Percentiles rank a stretch among this genome's conserved stretches.
Evolutionary conservation across 2,329 filamentous ascomycete species (phyloP).

Genomic region (Penicillium sp.): DNA sequence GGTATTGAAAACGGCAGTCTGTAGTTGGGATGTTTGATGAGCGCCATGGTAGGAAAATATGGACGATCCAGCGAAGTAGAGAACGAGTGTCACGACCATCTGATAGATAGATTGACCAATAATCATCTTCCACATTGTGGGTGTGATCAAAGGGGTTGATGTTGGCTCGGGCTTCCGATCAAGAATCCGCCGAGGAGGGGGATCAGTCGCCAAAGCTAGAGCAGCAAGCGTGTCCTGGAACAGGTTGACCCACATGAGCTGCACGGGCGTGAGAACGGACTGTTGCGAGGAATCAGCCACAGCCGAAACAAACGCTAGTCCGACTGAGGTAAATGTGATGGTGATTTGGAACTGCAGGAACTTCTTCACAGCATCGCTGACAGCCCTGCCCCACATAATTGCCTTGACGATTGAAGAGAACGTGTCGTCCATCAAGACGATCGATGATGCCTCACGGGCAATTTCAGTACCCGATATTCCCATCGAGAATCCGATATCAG

Average conservation of each 20-base stretch:
- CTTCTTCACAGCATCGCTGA: constrained; percentile 62
- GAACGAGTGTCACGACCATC: constrained; percentile 37
- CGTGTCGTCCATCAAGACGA: constrained; percentile 55
- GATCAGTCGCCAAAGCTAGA: constrained; percentile 63
- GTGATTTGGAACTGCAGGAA: constrained; percentile 61
- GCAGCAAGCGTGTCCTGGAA: constrained; percentile 69
- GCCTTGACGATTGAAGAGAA: constrained; percentile 63
- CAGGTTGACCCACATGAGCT: constrained; percentile 67
- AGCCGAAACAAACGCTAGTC: constrained; percentile 64
- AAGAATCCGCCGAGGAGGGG: constrained; percentile 57
- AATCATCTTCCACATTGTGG: constrained; percentile 48
- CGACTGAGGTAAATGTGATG: constrained; percentile 66
- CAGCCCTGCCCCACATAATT: constrained; percentile 61
- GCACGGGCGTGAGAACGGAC: constrained; percentile 64
- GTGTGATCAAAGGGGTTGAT: constrained; percentile 44
- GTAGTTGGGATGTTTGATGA: constrained; percentile 48
- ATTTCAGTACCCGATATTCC: constrained; percentile 62
- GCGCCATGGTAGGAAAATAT: constrained; percentile 55
- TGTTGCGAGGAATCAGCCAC: constrained; percentile 57
- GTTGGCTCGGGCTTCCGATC: constrained; percentile 50
- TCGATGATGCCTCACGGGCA: constrained; percentile 62
- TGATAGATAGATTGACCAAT: constrained; percentile 43
- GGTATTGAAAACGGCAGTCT: constrained; percentile 68
- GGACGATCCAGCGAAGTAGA: constrained; percentile 59
- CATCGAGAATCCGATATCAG: constrained; percentile 65